Percentiles rank a stretch among this genome's conserved stretches.
Conservation (phyloP, 768 basidiomycete genomes). For the Suillus occidentalis region DNA sequence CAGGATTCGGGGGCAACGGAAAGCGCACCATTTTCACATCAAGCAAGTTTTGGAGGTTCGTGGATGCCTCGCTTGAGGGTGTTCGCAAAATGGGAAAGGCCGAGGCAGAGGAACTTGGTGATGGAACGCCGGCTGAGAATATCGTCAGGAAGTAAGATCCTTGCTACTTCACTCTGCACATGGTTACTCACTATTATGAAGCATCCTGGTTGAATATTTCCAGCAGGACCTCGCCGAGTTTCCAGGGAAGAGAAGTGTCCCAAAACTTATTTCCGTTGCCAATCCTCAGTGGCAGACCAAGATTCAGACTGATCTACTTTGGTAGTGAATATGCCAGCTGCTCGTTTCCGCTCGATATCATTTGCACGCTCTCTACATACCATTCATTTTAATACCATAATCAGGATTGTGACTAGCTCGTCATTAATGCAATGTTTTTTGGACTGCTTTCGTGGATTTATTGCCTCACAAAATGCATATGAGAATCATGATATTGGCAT, state of each 20-base stretch:
- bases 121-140: not conserved
- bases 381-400: too few relatives aligned
- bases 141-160: not conserved
- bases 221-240: slow-evolving; percentile 5
- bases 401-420: too few relatives aligned
- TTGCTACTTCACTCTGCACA: not conserved
- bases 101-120: not conserved
- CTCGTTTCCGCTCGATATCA: not conserved
- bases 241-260: not conserved
- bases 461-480: too few relatives aligned
- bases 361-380: not conserved
- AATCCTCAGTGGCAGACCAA: slow-evolving; percentile 5
- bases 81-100: not conserved
- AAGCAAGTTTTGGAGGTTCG: slow-evolving; percentile 5
- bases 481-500: too few relatives aligned
- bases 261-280: not conserved
- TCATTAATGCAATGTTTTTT: too few relatives aligned
- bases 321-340: not conserved
- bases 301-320: not conserved
- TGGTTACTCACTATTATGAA: not conserved
- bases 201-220: slow-evolving; percentile 3
- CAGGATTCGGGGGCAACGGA: not conserved
- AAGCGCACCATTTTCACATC: not conserved
- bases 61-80: not conserved
- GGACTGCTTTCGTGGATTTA: too few relatives aligned